Conservation (phyloP, 2,329 filamentous ascomycete species). For the Nothophoma quercina region DNA sequence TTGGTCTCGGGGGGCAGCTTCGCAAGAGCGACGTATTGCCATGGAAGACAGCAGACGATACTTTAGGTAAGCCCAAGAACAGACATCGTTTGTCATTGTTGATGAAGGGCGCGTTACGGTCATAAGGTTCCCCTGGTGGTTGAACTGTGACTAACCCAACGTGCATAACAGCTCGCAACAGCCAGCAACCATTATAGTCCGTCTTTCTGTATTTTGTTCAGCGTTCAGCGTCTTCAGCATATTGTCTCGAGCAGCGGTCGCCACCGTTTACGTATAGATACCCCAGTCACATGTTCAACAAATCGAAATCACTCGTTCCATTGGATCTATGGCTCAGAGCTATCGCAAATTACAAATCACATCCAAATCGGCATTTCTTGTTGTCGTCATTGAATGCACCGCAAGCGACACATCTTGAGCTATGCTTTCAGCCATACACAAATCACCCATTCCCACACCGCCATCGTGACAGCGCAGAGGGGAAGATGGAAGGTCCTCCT, state of each 20-base stretch:
- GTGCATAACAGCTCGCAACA: conserved; percentile 13
- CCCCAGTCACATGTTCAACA: conserved; percentile 15
- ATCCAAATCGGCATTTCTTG: neutral
- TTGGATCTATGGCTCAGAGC: neutral
- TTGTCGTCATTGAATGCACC: conserved; percentile 2
- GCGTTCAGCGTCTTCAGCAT: conserved; percentile 14
- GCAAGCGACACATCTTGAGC: conserved; percentile 1
- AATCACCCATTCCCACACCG: neutral
- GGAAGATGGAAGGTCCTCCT: no score
- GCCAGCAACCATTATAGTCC: conserved; percentile 13
- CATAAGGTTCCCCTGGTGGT: conserved; percentile 19
- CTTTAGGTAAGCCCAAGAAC: conserved; percentile 26
- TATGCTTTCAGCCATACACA: neutral
- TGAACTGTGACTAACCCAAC: conserved; percentile 14
- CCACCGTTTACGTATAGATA: conserved; percentile 17
- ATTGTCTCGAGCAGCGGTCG: conserved; percentile 7
- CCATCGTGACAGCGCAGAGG: neutral
- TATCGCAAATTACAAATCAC: neutral
- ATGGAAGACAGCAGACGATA: conserved; percentile 35
- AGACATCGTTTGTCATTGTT: conserved; percentile 40
- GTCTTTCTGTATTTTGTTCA: conserved; percentile 11
- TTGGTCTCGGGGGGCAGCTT: conserved; percentile 46
- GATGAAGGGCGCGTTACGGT: conserved; percentile 18
- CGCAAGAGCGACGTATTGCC: conserved; percentile 43
- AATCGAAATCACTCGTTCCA: conserved; percentile 10